Conservation (phyloP, 2,329 filamentous ascomycete genomes). For the Pseudocercospora macadamiae region DNA sequence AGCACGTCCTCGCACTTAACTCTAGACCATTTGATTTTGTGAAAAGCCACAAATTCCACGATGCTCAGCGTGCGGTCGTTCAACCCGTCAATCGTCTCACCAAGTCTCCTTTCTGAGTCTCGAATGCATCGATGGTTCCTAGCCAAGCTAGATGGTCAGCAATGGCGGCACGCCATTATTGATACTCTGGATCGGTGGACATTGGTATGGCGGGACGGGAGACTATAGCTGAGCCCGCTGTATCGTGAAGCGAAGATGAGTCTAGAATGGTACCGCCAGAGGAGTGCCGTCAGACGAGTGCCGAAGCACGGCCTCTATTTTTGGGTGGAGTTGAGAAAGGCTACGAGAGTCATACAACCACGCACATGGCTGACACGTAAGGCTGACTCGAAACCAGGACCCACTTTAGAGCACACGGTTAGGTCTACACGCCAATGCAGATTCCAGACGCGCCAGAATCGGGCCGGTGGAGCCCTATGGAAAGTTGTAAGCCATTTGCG, state of each 20-base stretch:
- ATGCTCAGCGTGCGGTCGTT: background rate
- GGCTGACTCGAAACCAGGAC: background rate
- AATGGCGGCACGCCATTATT: background rate
- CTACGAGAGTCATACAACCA: background rate
- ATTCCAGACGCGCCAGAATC: background rate
- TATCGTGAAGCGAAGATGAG: conserved; percentile 2
- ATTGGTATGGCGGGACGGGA: background rate
- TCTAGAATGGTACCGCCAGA: background rate
- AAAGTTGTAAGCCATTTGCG: background rate
- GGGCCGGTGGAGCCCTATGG: background rate
- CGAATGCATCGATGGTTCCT: background rate
- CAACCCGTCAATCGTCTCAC: background rate
- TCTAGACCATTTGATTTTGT: background rate
- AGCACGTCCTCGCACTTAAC: too few species aligned
- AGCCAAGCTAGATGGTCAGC: background rate
- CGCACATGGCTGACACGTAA: background rate
- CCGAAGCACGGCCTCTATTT: background rate
- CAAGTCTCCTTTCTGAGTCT: background rate
- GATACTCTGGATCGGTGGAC: background rate
- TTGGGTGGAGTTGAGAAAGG: background rate
- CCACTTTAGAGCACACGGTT: background rate
- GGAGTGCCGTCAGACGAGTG: background rate
- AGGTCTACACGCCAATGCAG: background rate
- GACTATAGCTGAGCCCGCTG: background rate
- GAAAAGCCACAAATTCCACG: background rate